phyloP scores from a whole-genome alignment of 176 grass and related monocot species.

The Thalia dealbata region DNA sequence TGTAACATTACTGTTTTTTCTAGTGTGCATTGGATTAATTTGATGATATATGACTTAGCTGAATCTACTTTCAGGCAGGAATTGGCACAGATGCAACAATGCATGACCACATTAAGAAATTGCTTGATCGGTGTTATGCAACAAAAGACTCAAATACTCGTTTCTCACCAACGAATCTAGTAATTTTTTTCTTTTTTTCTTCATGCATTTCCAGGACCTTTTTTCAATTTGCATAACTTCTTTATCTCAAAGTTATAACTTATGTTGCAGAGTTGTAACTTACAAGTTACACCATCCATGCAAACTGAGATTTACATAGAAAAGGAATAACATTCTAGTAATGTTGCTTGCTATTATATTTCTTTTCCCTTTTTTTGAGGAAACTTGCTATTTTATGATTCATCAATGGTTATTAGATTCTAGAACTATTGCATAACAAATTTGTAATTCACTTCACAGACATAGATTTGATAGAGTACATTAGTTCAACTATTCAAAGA shows the following conservation, averaged over 20 bases:
- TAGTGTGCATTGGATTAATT: not conserved
- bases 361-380: too few relatives aligned
- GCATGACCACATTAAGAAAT: conserved; percentile 99
- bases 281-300: conserved; percentile 1
- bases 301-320: not conserved
- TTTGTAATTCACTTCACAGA: too few relatives aligned
- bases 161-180: conserved; percentile 95
- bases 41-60: conserved; percentile 17
- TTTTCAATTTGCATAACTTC: not conserved
- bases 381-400: too few relatives aligned
- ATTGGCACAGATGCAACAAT: conserved; percentile 98
- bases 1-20: not conserved
- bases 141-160: conserved; percentile 81
- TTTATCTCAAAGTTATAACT: not conserved
- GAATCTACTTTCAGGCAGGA: conserved; percentile 67
- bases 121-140: conserved; percentile 83
- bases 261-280: not conserved
- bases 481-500: too few relatives aligned
- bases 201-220: conserved; percentile 4
- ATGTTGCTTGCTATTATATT: too few relatives aligned
- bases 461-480: too few relatives aligned
- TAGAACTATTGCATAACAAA: not conserved
- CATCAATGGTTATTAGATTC: not conserved
- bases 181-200: conserved; percentile 30
- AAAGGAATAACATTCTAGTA: not conserved